phyloP scores from a whole-genome alignment of 768 basidiomycete species.

The Hirschioporus abietinus region DNA sequence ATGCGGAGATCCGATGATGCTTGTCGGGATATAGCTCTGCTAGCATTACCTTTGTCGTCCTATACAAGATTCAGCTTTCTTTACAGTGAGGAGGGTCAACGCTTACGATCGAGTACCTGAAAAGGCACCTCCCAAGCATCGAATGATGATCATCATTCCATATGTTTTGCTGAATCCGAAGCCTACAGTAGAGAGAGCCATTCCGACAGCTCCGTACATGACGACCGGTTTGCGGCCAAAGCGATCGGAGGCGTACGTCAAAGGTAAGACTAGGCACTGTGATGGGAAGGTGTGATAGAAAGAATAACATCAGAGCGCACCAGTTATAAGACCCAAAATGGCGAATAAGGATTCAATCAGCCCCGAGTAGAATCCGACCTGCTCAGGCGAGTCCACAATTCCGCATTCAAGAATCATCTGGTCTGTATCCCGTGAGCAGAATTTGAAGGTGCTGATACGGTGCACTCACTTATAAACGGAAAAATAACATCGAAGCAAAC shows the following conservation, averaged over 20 bases:
- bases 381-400: constrained; percentile 15
- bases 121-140: neutral
- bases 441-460: neutral
- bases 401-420: constrained; percentile 19
- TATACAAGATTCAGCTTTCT: neutral
- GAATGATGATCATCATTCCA: neutral
- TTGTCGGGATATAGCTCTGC: neutral
- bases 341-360: constrained; percentile 12
- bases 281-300: neutral
- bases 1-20: neutral
- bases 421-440: neutral
- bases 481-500: constrained; percentile 13
- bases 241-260: constrained; percentile 42
- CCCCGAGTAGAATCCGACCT: constrained; percentile 18
- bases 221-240: constrained; percentile 48
- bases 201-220: constrained; percentile 17
- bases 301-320: constrained; percentile 4
- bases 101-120: neutral
- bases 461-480: constrained; percentile 1
- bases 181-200: constrained; percentile 7
- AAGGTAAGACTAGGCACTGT: constrained; percentile 29
- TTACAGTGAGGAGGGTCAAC: neutral
- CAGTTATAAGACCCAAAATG: constrained; percentile 8
- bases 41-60: neutral
- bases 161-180: constrained; percentile 2